Conservation (phyloP, 768 basidiomycete genomes). For the Tulasnella sp. region DNA sequence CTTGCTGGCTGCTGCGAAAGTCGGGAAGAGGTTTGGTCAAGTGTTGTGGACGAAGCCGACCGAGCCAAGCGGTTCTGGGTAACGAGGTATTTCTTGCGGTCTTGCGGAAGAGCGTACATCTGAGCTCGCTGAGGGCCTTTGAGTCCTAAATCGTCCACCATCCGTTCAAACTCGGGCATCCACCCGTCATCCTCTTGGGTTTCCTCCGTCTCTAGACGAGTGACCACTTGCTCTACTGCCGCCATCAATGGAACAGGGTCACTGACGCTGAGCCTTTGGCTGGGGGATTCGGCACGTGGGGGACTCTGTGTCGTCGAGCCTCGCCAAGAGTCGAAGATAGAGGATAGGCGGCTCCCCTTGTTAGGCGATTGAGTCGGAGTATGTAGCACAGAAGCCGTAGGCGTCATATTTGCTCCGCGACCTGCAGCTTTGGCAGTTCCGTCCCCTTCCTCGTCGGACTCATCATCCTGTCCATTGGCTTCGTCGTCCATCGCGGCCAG, state of each 20-base stretch:
- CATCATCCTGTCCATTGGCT: conserved; percentile 40
- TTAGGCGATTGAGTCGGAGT: conserved; percentile 30
- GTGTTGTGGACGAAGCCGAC: conserved; percentile 28
- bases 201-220: conserved; percentile 22
- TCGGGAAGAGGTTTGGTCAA: conserved; percentile 19
- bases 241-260: conserved; percentile 37
- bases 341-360: conserved; percentile 46
- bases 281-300: conserved; percentile 10
- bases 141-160: conserved; percentile 61
- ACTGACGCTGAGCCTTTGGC: conserved; percentile 50
- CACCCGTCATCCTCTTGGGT: conserved; percentile 30
- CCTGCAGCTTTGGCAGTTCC: conserved; percentile 48
- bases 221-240: conserved; percentile 15
- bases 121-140: conserved; percentile 55
- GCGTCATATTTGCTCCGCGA: conserved; percentile 17
- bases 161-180: conserved; percentile 44
- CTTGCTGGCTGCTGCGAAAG: conserved; percentile 33
- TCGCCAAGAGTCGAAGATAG: conserved; percentile 56
- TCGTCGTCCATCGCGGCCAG: background rate
- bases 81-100: conserved; percentile 58
- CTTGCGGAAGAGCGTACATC: conserved; percentile 48
- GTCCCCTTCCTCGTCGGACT: conserved; percentile 35
- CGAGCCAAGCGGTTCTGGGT: conserved; percentile 36
- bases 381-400: conserved; percentile 16
- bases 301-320: conserved; percentile 33